These are phyloP conservation scores for Dovyalis caffra DNA, from an alignment of 345 rosid species.

Conservation along the genomic window DNA sequence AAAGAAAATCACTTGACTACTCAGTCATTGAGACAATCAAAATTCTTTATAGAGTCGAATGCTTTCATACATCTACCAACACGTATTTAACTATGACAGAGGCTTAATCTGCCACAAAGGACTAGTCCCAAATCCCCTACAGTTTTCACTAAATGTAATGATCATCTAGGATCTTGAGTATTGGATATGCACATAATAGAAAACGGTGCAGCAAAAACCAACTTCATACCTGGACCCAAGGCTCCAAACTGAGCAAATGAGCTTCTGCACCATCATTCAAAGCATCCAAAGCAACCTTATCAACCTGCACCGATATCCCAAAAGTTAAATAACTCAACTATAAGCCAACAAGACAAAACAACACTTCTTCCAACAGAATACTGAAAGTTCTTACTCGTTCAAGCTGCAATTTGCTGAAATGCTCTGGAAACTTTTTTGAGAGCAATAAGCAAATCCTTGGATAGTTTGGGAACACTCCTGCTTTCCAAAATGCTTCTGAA, in stretches of 20 bases:
- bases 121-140: not conserved
- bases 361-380: not conserved
- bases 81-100: not conserved
- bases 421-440: constrained; percentile 94
- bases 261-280: constrained; percentile 81
- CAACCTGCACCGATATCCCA: constrained; percentile 54
- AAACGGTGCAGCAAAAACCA: not conserved
- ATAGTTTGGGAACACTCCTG: constrained; percentile 81
- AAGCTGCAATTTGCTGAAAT: constrained; percentile 88
- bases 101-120: not conserved
- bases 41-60: not conserved
- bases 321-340: constrained; percentile 8
- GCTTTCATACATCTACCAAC: not conserved
- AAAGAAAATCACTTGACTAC: not conserved
- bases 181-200: not conserved
- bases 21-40: not conserved
- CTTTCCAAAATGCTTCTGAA: constrained; percentile 93
- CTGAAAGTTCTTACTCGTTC: constrained; percentile 67
- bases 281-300: constrained; percentile 84
- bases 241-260: constrained; percentile 92
- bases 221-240: constrained; percentile 82
- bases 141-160: not conserved
- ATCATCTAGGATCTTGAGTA: not conserved
- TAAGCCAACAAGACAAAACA: constrained; percentile 9
- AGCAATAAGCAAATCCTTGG: constrained; percentile 86